A percentile compares a stretch with the other conserved stretches of the same genome.
Evolutionary conservation across 768 basidiomycete genomes (phyloP).

Genomic region (Pluteus cervinus): DNA sequence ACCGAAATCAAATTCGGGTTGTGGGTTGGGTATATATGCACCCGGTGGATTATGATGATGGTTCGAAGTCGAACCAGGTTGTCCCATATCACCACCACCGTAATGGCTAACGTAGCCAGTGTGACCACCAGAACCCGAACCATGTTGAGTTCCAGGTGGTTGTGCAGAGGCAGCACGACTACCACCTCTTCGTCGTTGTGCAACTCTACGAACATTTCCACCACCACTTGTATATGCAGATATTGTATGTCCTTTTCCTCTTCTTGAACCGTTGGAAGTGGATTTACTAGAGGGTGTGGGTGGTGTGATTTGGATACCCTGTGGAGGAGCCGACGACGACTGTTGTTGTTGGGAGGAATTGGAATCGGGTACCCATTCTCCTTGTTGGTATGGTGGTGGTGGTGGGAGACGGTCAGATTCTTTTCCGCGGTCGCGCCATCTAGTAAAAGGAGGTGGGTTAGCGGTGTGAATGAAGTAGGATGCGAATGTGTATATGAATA

Average conservation of each 20-base stretch:
- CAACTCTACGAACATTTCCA: slow-evolving; percentile 1
- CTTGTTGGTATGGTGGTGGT: slow-evolving; percentile 20
- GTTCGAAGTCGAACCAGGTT: no score
- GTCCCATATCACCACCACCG: no score
- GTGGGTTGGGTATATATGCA: slow-evolving; percentile 7
- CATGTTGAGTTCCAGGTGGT: no score
- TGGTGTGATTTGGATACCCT: slow-evolving; percentile 1
- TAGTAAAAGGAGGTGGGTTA: slow-evolving; percentile 17
- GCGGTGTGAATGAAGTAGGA: slow-evolving; percentile 2
- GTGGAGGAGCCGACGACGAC: no score
- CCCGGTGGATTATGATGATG: no score
- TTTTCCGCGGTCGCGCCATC: slow-evolving; percentile 78
- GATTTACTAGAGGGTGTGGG: slow-evolving; percentile 1
- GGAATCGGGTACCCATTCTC: slow-evolving; percentile 11
- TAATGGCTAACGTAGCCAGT: no score
- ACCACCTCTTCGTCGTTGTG: slow-evolving; percentile 16
- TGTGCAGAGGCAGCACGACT: no score
- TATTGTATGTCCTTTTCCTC: background rate
- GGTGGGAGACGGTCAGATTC: slow-evolving; percentile 21
- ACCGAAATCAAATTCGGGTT: slow-evolving; percentile 37
- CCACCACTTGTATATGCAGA: background rate
- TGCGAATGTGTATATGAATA: no score
- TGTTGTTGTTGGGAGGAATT: no score
- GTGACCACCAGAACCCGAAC: no score
- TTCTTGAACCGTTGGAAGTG: slow-evolving; percentile 5